Base-by-base conservation (phyloP, 352 stramenopile species). In the Pythium brachiatum region DNA sequence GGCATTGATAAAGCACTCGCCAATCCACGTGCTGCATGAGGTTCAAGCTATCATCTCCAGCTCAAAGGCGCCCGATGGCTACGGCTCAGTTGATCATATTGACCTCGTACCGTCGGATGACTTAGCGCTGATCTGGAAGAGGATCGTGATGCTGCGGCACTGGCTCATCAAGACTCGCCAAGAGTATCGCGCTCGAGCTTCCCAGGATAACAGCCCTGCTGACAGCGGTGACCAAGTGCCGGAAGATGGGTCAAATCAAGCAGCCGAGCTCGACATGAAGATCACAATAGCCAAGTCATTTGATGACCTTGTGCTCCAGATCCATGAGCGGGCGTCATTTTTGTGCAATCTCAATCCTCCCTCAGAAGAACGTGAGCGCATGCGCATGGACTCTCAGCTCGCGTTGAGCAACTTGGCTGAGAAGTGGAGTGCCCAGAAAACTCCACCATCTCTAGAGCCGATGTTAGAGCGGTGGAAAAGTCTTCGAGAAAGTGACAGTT, bases 391-490 rank as follows among this genome's bases (percentile, higher is more conserved):
- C 47, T 95, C 86, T 0, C 84, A 94, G 38, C 53, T 82, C 26
- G 86, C 86, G 1, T 63, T 95, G 1, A 89, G 83, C 39, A 91
- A 95, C 50, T 63, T 95, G 31, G 86, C 86, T 11, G 84, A 95
- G 47, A 95, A 95, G 34, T 95, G 86, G 86, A 92, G 83, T 56
- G 59, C 84, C 2, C 79, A 94, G 48, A 91, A 89, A 46, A 92
- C 86, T 1, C 84, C 83, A 27, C 86, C 86, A 15, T 92, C 80
- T 1, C 61, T 96, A 29, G 81, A 96, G 39, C 87, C 87, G 9
- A 94, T 96, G 85, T 75, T 94, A 29, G 87, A 96, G 53, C 72
- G 87, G 11, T 96, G 87, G 87, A 87, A 86, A 68, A 90, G 75
- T 9, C 44, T 96, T 27, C 62, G 78, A 9, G 76, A 94, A 54